Evolutionary conservation across 768 basidiomycete species (phyloP).

Genomic region (Mycena metata): DNA sequence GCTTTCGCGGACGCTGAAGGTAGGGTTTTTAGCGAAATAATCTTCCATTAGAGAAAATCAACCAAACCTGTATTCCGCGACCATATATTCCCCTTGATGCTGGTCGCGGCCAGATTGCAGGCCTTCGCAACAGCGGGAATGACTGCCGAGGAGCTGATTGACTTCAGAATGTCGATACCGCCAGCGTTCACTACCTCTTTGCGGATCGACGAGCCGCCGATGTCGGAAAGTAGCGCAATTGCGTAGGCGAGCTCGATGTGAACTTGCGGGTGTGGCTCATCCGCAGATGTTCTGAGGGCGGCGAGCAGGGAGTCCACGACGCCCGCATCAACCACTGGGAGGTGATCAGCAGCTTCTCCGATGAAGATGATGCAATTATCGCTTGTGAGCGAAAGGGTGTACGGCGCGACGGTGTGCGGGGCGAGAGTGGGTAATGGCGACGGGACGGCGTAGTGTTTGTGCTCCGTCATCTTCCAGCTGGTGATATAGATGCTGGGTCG

Average conservation of each 20-base stretch:
- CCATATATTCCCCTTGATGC: constrained; percentile 45
- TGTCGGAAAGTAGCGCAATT: constrained; percentile 43
- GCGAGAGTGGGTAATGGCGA: too few relatives aligned
- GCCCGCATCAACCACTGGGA: constrained; percentile 45
- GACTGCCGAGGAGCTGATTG: constrained; percentile 26
- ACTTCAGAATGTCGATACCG: constrained; percentile 43
- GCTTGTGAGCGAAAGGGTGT: too few relatives aligned
- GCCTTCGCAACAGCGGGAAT: constrained; percentile 42
- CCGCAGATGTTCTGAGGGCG: constrained; percentile 41
- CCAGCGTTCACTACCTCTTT: constrained; percentile 46
- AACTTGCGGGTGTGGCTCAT: constrained; percentile 41
- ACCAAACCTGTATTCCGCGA: constrained; percentile 43
- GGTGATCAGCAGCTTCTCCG: too few relatives aligned
- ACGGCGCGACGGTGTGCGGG: too few relatives aligned
- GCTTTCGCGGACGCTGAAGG: constrained; percentile 32
- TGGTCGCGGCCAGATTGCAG: constrained; percentile 42
- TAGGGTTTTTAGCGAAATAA: background rate
- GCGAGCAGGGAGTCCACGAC: constrained; percentile 44
- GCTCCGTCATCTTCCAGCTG: too few relatives aligned
- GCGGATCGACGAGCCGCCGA: constrained; percentile 43
- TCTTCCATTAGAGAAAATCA: too few relatives aligned
- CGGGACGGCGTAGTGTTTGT: too few relatives aligned
- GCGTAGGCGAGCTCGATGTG: constrained; percentile 45
- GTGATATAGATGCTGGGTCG: too few relatives aligned
- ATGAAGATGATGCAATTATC: too few relatives aligned